phyloP scores from a whole-genome alignment of 306 rosid species.

The Pyrus communis region DNA sequence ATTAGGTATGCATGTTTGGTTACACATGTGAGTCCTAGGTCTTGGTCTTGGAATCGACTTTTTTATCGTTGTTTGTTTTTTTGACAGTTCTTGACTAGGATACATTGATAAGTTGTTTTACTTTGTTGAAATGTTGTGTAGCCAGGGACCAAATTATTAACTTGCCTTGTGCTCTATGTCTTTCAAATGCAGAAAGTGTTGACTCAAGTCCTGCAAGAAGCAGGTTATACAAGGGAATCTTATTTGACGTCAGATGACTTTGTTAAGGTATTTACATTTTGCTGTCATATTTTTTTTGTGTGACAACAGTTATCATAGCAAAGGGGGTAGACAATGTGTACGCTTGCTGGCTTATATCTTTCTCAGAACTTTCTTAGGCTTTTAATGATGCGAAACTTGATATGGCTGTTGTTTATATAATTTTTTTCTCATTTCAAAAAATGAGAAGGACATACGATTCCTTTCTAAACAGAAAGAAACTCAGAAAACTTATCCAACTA shows the following conservation, averaged over 20 bases:
- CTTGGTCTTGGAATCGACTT: background rate
- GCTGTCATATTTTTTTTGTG: background rate
- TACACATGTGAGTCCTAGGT: background rate
- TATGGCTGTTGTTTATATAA: background rate
- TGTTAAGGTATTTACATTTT: slow-evolving; percentile 44
- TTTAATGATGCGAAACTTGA: background rate
- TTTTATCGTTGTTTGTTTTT: background rate
- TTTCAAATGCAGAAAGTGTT: slow-evolving; percentile 55
- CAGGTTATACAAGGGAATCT: slow-evolving; percentile 69
- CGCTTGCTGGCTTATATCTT: background rate
- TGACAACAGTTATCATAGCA: background rate
- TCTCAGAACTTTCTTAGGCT: background rate
- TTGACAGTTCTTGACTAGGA: background rate
- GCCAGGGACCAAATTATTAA: background rate
- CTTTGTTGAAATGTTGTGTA: background rate
- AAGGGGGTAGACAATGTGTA: background rate
- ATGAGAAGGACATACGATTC: background rate
- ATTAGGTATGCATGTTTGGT: background rate
- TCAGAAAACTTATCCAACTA: background rate
- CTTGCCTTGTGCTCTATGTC: background rate
- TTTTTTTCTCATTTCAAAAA: background rate
- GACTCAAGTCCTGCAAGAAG: slow-evolving; percentile 59
- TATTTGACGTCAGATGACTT: slow-evolving; percentile 62
- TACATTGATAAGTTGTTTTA: background rate
- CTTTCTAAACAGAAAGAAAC: background rate